Evolutionary conservation across 495 filamentous ascomycete genomes (phyloP).

Genomic region (Aspergillus cavernicola): DNA sequence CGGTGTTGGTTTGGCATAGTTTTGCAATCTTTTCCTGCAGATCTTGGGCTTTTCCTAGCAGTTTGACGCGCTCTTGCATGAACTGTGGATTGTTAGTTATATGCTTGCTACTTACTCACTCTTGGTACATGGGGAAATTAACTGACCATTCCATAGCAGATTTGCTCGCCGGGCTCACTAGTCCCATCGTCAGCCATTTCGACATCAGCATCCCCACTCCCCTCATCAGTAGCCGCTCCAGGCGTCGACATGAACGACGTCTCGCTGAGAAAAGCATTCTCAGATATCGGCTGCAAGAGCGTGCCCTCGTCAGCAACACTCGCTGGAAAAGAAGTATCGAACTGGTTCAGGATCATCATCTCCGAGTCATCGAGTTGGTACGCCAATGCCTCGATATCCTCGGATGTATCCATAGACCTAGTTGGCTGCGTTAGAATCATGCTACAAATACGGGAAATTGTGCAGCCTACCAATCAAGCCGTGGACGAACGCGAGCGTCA

Average conservation of each 20-base stretch:
- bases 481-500: neutral
- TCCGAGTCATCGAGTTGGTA: neutral
- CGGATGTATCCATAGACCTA: neutral
- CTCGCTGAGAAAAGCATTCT: neutral
- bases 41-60: neutral
- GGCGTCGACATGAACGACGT: neutral
- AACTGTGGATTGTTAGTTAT: neutral
- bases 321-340: neutral
- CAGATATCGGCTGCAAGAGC: neutral
- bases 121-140: neutral
- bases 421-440: neutral
- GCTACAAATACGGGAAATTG: neutral
- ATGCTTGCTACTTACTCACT: neutral
- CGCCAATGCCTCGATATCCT: neutral
- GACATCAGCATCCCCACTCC: neutral
- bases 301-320: too few species aligned
- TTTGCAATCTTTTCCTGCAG: neutral
- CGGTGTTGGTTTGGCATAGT: neutral
- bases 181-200: neutral
- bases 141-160: neutral
- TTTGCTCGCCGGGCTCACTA: neutral
- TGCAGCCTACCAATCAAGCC: neutral
- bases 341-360: neutral
- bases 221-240: neutral
- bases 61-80: neutral